Evolutionary conservation across 352 stramenopile genomes (phyloP).

Genomic region (Globisporangium okanoganense): DNA sequence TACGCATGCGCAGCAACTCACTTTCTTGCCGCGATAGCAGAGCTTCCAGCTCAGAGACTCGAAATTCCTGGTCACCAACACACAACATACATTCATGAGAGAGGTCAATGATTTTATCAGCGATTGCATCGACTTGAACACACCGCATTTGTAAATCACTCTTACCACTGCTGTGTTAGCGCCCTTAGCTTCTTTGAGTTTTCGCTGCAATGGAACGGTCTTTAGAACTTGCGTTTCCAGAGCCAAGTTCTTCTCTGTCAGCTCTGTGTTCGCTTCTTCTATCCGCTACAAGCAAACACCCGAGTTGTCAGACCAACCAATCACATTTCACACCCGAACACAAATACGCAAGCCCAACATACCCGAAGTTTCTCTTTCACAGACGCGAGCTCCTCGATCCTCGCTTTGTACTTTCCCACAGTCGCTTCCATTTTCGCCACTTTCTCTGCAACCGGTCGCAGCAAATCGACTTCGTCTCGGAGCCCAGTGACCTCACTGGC

Average conservation of each 20-base stretch:
- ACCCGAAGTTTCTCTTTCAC: conserved; percentile 52
- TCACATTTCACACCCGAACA: neutral
- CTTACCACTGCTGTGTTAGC: conserved; percentile 57
- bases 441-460: conserved; percentile 48
- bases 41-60: conserved; percentile 49
- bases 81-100: neutral
- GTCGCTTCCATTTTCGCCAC: conserved; percentile 40
- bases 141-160: neutral
- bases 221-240: conserved; percentile 51
- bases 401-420: conserved; percentile 63
- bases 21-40: conserved; percentile 26
- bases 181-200: conserved; percentile 65
- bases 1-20: conserved; percentile 23
- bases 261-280: conserved; percentile 51
- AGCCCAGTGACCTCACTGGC: conserved; percentile 36
- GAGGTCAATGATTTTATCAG: neutral
- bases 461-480: conserved; percentile 65
- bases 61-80: conserved; percentile 42
- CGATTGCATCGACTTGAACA: neutral
- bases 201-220: conserved; percentile 45
- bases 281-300: conserved; percentile 23
- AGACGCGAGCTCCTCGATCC: conserved; percentile 55
- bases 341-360: conserved; percentile 9
- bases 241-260: conserved; percentile 49
- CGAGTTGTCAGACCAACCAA: neutral